Evolutionary conservation across 2,329 filamentous ascomycete species (phyloP).

Genomic region (Laburnicola sp.): DNA sequence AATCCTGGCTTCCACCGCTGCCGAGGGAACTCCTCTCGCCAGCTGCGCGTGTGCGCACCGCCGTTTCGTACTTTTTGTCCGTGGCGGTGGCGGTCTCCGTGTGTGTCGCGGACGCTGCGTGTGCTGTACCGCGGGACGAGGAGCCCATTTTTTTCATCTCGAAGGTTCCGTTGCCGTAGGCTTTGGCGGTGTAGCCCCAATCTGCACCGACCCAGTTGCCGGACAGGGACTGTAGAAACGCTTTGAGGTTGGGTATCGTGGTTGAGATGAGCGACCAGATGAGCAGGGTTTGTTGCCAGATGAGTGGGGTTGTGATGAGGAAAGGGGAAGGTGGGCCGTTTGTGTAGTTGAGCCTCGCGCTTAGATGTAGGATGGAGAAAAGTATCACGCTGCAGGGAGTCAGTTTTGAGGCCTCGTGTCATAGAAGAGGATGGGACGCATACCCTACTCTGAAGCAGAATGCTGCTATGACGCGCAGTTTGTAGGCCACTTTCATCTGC

Average conservation of each 20-base stretch:
- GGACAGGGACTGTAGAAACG: conserved; percentile 19
- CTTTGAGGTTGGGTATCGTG: conserved; percentile 22
- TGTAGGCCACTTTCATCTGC: conserved; percentile 19
- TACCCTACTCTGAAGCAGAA: conserved; percentile 22
- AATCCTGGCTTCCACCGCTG: conserved; percentile 18
- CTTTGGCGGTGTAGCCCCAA: conserved; percentile 9
- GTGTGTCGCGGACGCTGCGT: background rate
- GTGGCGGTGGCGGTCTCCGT: background rate
- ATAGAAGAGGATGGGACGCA: background rate
- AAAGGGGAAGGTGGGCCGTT: conserved; percentile 1
- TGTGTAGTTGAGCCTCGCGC: conserved; percentile 11
- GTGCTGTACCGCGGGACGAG: background rate
- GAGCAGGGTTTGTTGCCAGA: conserved; percentile 16
- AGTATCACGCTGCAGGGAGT: conserved; percentile 10
- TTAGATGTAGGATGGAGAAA: conserved; percentile 18
- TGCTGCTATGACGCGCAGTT: conserved; percentile 22
- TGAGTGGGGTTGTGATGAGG: conserved; percentile 2
- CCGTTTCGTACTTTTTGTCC: conserved; percentile 7
- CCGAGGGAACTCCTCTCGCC: conserved; percentile 9
- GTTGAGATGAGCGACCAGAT: conserved; percentile 22
- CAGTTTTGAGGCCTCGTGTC: background rate
- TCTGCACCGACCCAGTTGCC: conserved; percentile 15
- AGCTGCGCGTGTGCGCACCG: background rate
- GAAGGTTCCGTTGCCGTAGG: conserved; percentile 13
- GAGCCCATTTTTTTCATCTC: conserved; percentile 12